A percentile compares a stretch with the other conserved stretches of the same genome.
phyloP scores from a whole-genome alignment of 345 rosid species.

The Kandelia obovata region DNA sequence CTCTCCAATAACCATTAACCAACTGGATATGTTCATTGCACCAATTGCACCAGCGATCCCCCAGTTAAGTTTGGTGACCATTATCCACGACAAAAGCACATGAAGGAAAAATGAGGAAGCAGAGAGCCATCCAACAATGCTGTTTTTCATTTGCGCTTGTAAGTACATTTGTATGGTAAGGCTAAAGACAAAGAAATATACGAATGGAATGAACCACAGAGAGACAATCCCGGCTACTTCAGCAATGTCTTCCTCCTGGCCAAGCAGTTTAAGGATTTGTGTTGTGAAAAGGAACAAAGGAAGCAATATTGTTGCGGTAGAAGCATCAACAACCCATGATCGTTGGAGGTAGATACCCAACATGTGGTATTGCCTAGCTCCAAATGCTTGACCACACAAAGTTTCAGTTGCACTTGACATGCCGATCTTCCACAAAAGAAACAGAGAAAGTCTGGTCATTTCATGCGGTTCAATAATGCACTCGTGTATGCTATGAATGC shows the following conservation, averaged over 20 bases:
- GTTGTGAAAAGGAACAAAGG: constrained; percentile 41
- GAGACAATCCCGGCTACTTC: constrained; percentile 38
- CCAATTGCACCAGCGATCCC: constrained; percentile 55
- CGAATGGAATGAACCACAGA: constrained; percentile 50
- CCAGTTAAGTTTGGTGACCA: constrained; percentile 33
- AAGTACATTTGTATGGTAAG: constrained; percentile 52
- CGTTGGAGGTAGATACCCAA: constrained; percentile 55
- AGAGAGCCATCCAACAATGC: constrained; percentile 40
- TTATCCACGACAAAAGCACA: constrained; percentile 39
- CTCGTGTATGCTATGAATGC: too few relatives aligned
- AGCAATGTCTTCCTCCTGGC: constrained; percentile 40
- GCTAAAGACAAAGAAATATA: constrained; percentile 36
- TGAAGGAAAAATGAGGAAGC: constrained; percentile 28
- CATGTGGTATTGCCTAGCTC: constrained; percentile 61
- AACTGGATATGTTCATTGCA: constrained; percentile 40
- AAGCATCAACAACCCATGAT: constrained; percentile 45
- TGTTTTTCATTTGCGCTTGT: constrained; percentile 54
- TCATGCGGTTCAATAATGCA: too few relatives aligned
- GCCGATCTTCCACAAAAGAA: constrained; percentile 33
- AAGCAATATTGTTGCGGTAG: constrained; percentile 33
- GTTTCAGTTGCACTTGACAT: constrained; percentile 65
- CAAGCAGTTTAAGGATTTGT: constrained; percentile 40
- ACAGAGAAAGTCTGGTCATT: background rate
- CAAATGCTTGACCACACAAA: constrained; percentile 58
- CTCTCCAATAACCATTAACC: constrained; percentile 43